Evolutionary conservation across 768 basidiomycete species (phyloP).

Genomic region (Russula olivacea): DNA sequence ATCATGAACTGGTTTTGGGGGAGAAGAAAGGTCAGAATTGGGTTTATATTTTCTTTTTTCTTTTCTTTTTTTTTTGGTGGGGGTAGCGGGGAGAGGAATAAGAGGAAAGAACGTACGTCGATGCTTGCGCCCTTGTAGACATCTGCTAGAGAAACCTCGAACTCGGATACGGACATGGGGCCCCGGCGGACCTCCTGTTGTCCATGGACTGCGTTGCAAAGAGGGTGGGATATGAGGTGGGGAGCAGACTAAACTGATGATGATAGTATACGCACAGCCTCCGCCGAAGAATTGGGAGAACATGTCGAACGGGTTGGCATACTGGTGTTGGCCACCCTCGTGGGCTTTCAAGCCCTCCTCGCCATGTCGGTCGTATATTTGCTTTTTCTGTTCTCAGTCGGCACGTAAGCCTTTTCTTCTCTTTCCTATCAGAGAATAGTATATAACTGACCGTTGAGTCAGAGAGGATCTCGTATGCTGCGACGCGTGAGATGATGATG

Average conservation of each 20-base stretch:
- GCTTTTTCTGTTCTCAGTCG: constrained; percentile 63
- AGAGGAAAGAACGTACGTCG: constrained; percentile 48
- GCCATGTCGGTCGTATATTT: constrained; percentile 91
- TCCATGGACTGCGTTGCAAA: constrained; percentile 33
- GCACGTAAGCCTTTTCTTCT: neutral
- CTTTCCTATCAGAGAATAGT: neutral
- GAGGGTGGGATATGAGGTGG: too few relatives aligned
- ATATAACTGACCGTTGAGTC: constrained; percentile 57
- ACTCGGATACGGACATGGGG: constrained; percentile 69
- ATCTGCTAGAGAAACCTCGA: constrained; percentile 83
- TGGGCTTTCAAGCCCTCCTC: constrained; percentile 93
- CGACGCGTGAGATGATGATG: constrained; percentile 9
- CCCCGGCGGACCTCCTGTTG: constrained; percentile 68
- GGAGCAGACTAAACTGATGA: too few relatives aligned
- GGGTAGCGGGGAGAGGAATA: neutral
- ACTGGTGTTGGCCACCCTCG: constrained; percentile 71
- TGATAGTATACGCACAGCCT: constrained; percentile 47
- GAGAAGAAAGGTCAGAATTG: neutral
- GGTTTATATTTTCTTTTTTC: neutral
- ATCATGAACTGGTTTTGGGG: constrained; percentile 70
- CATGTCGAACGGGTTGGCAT: constrained; percentile 88
- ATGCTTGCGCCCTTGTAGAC: constrained; percentile 84
- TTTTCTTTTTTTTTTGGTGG: neutral
- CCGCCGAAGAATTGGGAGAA: constrained; percentile 91
- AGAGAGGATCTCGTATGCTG: constrained; percentile 93